Percentiles rank a stretch among this genome's conserved stretches.
Conservation (phyloP, 306 rosid species). For the Inga oerstediana region DNA sequence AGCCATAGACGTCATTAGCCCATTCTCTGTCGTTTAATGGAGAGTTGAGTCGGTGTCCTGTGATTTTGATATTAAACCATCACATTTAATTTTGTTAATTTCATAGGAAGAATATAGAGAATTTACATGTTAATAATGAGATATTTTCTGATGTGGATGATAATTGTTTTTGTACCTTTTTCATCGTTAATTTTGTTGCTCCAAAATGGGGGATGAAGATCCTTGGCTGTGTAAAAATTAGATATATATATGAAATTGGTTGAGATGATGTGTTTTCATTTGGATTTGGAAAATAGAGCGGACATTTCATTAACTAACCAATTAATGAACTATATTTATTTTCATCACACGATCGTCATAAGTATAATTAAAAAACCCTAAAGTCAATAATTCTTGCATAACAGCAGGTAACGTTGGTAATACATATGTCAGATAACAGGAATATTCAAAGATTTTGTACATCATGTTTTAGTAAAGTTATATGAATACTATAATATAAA, state of each 20-base stretch:
- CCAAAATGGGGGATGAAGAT: neutral
- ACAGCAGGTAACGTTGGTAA: neutral
- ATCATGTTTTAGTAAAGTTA: neutral
- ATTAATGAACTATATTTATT: neutral
- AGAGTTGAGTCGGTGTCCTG: neutral
- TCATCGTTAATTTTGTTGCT: neutral
- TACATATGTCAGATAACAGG: neutral
- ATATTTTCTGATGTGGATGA: neutral
- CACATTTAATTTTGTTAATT: neutral
- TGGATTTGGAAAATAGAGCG: neutral
- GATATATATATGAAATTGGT: neutral
- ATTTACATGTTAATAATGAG: neutral
- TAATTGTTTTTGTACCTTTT: neutral
- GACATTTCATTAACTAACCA: neutral
- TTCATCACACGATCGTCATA: neutral
- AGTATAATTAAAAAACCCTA: neutral
- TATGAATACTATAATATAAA: neutral
- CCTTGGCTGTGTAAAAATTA: neutral
- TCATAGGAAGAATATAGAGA: neutral
- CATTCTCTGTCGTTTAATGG: neutral
- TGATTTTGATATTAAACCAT: neutral
- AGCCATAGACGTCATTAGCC: neutral
- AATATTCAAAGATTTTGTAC: neutral
- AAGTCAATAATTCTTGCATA: neutral
- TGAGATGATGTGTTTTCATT: neutral